Evolutionary conservation across 148 eudicot genomes (phyloP), one percentile per base, ranked within the genome.

Genomic region (Drosera capensis): DNA sequence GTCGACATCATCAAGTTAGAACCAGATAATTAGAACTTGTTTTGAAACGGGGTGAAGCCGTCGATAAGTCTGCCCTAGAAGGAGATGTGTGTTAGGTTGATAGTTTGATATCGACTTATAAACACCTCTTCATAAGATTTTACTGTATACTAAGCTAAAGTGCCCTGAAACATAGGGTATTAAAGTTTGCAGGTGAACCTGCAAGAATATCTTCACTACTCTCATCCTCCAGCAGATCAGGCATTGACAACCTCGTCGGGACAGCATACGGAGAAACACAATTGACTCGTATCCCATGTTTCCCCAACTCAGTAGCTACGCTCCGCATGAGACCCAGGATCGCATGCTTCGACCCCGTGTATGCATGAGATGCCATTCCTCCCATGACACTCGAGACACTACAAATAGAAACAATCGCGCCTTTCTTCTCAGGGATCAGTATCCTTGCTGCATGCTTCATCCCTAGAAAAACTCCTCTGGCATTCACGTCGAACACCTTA

Each of bases 391-490:
- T 58, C 7, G 94, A 29, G 13, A 90, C 88, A 18, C 99, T 90
- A 29, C 70, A 58, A 0, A 90, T 22, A 28, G 93, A 78, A 8
- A 90, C 18, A 3, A 90, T 81, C 1, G 94, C 71, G 8, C 99
- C 99, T 30, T 60, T 81, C 62, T 62, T 75, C 2, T 40, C 26
- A 0, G 99, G 99, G 59, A 90, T 90, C 99, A 90, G 84, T 37
- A 72, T 48, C 20, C 82, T 78, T 48, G 95, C 73, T 7, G 99
- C 99, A n/a, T 90, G 99, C 45, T 90, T 90, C 99, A 90, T 85
- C 46, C 95, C 93, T 14, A 71, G 40, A 44, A 90, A 90, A 15
- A 59, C 71, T 15, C 99, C 95, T 54, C 76, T 90, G 36, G 78
- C 93, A 16, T 85, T 90, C 14, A 85, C 63, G 51, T 79, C 74